Evolutionary conservation across 2,329 filamentous ascomycete genomes (phyloP), one percentile per base, ranked within the genome.

Genomic region (Cordyceps pruinosa): DNA sequence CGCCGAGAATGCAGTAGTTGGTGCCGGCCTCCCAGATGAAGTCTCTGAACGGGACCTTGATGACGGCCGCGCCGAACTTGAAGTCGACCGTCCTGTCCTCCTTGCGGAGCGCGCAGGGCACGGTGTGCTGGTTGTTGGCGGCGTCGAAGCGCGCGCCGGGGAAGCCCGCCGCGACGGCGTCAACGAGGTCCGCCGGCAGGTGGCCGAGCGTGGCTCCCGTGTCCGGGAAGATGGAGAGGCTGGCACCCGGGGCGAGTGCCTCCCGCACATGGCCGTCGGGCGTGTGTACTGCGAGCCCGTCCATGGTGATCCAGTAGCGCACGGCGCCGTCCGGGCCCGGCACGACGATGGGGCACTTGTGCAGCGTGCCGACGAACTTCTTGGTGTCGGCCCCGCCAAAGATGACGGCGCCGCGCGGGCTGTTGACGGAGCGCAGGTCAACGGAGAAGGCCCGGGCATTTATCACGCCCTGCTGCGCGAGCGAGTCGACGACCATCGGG

Each of bases 191-290:
- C 56, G 80, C 71, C 1, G 87, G 87, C 2, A 90, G 74, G 56
- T 89, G 81, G 50, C 82, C 86, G 64, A 89, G 75, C 15, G 84
- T 88, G 25, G 84, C 85, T 7, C 87, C 87, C 26, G 83, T 87
- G 70, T 90, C 87, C 44, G 90, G 77, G 54, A 90, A 83, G 12
- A 87, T 85, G 13, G 82, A 75, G 62, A 77, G 32, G n/a, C n/a
- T 71, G 17, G 62, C 63, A 26, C 49, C 49, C n/a, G 69, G 69
- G 39, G 65, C 53, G 61, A 77, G 77, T 1, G 10, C 49, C 35
- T 30, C 15, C 21, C 58, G 34, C 37, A 53, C 45, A 8, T 54
- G 59, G 4, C 61, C 58, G 64, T 63, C 44, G 65, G 74, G 72
- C 4, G 73, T 67, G 3, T 71, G 73, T 26, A 79, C 67, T 1